Evolutionary conservation across 306 rosid species (phyloP).

Genomic region (Vicia faba): DNA sequence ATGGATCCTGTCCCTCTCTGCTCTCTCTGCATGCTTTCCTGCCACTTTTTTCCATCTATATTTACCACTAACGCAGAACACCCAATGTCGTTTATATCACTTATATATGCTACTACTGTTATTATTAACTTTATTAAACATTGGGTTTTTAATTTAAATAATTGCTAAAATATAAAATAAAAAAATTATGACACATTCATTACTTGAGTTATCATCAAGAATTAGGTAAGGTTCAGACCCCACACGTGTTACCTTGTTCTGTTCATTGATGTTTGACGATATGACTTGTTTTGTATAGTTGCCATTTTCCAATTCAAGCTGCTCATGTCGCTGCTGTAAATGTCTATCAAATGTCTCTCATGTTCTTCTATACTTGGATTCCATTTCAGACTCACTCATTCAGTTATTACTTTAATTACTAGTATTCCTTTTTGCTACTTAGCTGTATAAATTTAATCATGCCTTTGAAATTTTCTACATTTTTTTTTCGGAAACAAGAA

Average conservation of each 20-base stretch:
- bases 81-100: not conserved
- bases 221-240: slow-evolving; percentile 21
- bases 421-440: too few relatives aligned
- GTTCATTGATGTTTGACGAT: slow-evolving; percentile 11
- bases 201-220: not conserved
- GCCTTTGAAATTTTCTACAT: not conserved
- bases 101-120: not conserved
- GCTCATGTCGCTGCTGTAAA: slow-evolving; percentile 1
- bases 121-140: too few relatives aligned
- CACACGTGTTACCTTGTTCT: slow-evolving; percentile 33
- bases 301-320: slow-evolving; percentile 31
- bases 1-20: slow-evolving; percentile 13
- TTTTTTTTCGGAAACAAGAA: too few relatives aligned
- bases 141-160: too few relatives aligned
- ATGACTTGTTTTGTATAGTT: not conserved
- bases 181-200: too few relatives aligned
- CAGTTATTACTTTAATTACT: not conserved
- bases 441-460: not conserved
- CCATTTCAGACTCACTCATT: not conserved
- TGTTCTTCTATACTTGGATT: not conserved
- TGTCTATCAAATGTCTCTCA: slow-evolving; percentile 41
- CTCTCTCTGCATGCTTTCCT: slow-evolving; percentile 11
- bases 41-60: slow-evolving; percentile 10
- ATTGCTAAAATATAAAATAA: too few relatives aligned
- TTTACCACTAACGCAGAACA: not conserved